Evolutionary conservation across 306 rosid genomes (phyloP).

Genomic region (Trifolium pratense): DNA sequence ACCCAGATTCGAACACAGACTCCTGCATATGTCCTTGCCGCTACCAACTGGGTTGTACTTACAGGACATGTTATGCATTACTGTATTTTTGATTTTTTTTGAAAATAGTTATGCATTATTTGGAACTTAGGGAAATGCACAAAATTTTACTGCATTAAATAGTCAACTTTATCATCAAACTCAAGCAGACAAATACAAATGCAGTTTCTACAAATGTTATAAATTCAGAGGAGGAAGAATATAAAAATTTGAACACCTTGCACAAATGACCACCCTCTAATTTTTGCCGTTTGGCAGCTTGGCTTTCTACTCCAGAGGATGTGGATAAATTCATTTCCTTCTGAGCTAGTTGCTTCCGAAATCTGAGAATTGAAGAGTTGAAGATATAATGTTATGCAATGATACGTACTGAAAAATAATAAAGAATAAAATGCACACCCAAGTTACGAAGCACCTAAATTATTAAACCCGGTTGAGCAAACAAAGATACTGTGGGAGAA

Average conservation of each 20-base stretch:
- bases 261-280: conserved; percentile 83
- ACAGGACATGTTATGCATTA: background rate
- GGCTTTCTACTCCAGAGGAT: conserved; percentile 75
- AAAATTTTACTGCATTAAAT: conserved; percentile 7
- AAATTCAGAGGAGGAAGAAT: conserved; percentile 33
- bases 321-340: conserved; percentile 60
- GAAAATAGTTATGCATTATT: background rate
- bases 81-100: background rate
- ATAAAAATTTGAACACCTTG: conserved; percentile 60
- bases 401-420: conserved; percentile 29
- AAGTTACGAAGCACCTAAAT: conserved; percentile 8
- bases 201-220: conserved; percentile 27
- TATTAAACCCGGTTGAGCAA: conserved; percentile 3
- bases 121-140: conserved; percentile 28
- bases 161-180: conserved; percentile 19
- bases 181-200: conserved; percentile 32
- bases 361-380: conserved; percentile 56
- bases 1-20: too few species aligned
- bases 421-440: conserved; percentile 22
- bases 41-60: too few species aligned
- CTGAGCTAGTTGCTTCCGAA: conserved; percentile 57
- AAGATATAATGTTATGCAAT: conserved; percentile 8
- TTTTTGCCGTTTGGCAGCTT: conserved; percentile 90
- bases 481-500: conserved; percentile 3
- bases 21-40: too few species aligned